phyloP scores from a whole-genome alignment of 768 basidiomycete species.

The Astraeus odoratus region DNA sequence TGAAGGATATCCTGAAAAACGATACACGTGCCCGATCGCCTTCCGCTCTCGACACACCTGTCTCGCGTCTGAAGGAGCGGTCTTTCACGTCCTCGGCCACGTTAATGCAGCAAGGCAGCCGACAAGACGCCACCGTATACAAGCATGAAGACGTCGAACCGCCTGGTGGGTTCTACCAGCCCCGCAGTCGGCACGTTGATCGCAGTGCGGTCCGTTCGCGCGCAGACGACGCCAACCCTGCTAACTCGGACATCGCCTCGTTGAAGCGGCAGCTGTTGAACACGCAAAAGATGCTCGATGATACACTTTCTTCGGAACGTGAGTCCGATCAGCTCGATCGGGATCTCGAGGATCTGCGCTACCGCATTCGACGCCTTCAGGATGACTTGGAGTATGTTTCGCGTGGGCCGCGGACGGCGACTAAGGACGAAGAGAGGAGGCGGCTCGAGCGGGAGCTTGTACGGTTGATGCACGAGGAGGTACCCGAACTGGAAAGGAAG shows the following conservation, averaged over 20 bases:
- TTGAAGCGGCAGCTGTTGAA: conserved; percentile 79
- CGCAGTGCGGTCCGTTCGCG: conserved; percentile 72
- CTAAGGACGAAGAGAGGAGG: conserved; percentile 81
- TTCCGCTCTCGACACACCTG: conserved; percentile 40
- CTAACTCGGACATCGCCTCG: conserved; percentile 68
- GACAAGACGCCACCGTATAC: conserved; percentile 89
- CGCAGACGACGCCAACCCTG: conserved; percentile 54
- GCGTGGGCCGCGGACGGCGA: conserved; percentile 60
- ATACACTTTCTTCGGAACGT: conserved; percentile 55
- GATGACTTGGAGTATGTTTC: conserved; percentile 88
- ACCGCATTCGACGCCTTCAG: conserved; percentile 78
- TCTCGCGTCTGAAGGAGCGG: conserved; percentile 60
- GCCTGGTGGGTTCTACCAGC: conserved; percentile 66
- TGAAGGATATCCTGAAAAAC: conserved; percentile 82
- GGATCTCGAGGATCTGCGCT: conserved; percentile 81
- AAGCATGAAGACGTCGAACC: conserved; percentile 66
- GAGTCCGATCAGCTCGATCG: conserved; percentile 91
- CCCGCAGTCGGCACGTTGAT: conserved; percentile 78
- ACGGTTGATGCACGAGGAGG: conserved; percentile 78
- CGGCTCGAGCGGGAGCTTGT: conserved; percentile 84
- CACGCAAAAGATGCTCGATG: conserved; percentile 76
- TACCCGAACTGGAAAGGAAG: conserved; percentile 85
- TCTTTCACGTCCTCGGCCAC: conserved; percentile 58
- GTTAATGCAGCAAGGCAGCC: conserved; percentile 41
- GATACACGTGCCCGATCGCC: conserved; percentile 74